Percentiles rank a stretch among this genome's conserved stretches.
Evolutionary conservation across 306 rosid species (phyloP).

Genomic region (Ziziphus jujuba): DNA sequence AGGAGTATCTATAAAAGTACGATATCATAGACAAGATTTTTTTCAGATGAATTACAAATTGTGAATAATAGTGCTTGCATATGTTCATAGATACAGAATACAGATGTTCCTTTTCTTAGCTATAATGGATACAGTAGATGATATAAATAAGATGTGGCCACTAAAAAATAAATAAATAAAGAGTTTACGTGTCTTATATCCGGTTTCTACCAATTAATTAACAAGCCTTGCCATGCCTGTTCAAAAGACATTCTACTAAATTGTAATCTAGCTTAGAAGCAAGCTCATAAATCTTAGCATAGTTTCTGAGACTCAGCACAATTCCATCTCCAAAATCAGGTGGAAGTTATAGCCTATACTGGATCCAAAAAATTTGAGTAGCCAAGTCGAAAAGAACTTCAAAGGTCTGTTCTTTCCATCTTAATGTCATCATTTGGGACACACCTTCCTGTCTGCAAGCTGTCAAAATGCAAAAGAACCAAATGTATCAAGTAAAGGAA

Average conservation of each 20-base stretch:
- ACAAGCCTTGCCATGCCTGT: conserved; percentile 8
- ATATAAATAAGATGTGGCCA: neutral
- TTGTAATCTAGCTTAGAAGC: conserved; percentile 15
- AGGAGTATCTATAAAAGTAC: too few relatives aligned
- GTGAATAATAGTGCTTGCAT: neutral
- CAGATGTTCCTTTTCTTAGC: too few relatives aligned
- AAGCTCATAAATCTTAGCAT: conserved; percentile 12
- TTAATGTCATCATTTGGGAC: conserved; percentile 28
- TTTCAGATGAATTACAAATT: conserved; percentile 4
- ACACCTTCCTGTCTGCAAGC: conserved; percentile 31
- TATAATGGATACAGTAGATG: neutral
- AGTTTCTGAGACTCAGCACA: conserved; percentile 13
- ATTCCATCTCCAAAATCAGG: conserved; percentile 15
- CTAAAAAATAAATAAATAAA: neutral
- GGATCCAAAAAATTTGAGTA: conserved; percentile 31
- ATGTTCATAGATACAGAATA: conserved; percentile 6
- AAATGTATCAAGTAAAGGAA: conserved; percentile 4
- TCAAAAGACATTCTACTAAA: conserved; percentile 20
- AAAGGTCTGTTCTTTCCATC: conserved; percentile 31
- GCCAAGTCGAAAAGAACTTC: conserved; percentile 29
- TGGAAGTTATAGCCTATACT: conserved; percentile 20
- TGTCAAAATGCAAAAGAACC: conserved; percentile 25
- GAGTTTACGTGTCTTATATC: conserved; percentile 11
- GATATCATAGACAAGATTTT: neutral
- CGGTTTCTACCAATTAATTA: conserved; percentile 10